phyloP scores from a whole-genome alignment of 2,329 filamentous ascomycete genomes.

The Trichophyton mentagrophytes region DNA sequence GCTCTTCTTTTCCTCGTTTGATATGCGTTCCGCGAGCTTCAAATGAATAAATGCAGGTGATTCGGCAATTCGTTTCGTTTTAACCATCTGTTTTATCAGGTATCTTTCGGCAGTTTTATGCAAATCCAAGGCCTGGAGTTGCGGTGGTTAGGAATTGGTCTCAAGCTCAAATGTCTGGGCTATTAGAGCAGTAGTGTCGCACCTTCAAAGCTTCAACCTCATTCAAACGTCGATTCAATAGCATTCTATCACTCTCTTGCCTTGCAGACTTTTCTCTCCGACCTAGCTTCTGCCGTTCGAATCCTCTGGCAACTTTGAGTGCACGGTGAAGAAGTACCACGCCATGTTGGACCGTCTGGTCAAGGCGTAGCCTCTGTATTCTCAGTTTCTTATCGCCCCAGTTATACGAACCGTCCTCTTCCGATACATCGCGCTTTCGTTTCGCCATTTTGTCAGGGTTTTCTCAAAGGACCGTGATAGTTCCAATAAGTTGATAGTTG shows the following conservation, averaged over 20 bases:
- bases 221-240: slow-evolving; percentile 35
- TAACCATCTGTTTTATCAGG: slow-evolving; percentile 44
- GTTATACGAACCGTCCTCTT: slow-evolving; percentile 15
- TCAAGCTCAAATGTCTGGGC: too few species aligned
- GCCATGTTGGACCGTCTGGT: slow-evolving; percentile 38
- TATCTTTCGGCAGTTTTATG: slow-evolving; percentile 39
- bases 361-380: slow-evolving; percentile 28
- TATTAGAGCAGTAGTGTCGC: slow-evolving; percentile 8
- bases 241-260: slow-evolving; percentile 30
- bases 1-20: slow-evolving; percentile 27
- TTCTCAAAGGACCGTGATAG: not conserved
- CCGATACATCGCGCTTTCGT: slow-evolving; percentile 27
- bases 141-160: not conserved
- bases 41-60: slow-evolving; percentile 36
- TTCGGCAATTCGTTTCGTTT: slow-evolving; percentile 45
- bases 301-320: slow-evolving; percentile 46
- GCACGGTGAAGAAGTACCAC: slow-evolving; percentile 39
- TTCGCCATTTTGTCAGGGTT: slow-evolving; percentile 21
- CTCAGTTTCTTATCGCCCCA: slow-evolving; percentile 19
- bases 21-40: slow-evolving; percentile 16
- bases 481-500: not conserved
- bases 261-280: slow-evolving; percentile 45
- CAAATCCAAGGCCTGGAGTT: slow-evolving; percentile 38
- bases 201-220: slow-evolving; percentile 49
- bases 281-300: slow-evolving; percentile 52